Percentiles rank a stretch among this genome's conserved stretches.
These are phyloP conservation scores for Penicillium nordicum DNA, from an alignment of 2,329 filamentous ascomycete genomes.

Conservation along the genomic window DNA sequence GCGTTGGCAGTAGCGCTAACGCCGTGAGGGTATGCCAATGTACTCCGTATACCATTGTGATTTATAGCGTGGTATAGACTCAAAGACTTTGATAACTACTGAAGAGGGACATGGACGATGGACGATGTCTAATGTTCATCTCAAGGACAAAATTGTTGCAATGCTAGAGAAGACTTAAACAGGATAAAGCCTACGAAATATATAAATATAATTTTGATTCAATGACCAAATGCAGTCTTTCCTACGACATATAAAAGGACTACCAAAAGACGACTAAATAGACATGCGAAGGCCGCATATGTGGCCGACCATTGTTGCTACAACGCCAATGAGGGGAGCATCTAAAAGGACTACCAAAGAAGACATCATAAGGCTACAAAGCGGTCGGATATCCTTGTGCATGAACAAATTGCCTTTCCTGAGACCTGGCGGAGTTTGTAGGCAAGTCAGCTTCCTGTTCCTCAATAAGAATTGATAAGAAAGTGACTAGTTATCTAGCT, in stretches of 20 bases:
- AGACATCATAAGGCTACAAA: not conserved
- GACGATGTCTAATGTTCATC: too few species aligned
- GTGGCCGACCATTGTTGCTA: not conserved
- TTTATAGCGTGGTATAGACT: not conserved
- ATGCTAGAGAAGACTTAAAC: too few species aligned
- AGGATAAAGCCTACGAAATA: too few species aligned
- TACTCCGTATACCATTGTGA: not conserved
- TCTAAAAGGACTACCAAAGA: not conserved
- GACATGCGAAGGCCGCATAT: too few species aligned
- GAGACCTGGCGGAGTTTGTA: not conserved
- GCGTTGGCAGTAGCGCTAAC: not conserved
- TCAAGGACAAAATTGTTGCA: too few species aligned
- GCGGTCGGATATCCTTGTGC: not conserved
- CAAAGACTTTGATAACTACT: too few species aligned
- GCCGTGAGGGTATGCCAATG: not conserved
- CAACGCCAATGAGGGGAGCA: too few species aligned
- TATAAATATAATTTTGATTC: too few species aligned
- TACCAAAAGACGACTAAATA: too few species aligned
- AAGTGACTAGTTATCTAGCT: not conserved
- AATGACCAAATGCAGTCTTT: too few species aligned
- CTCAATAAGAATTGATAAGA: not conserved
- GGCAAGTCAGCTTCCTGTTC: not conserved
- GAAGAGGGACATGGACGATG: too few species aligned
- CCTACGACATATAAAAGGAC: too few species aligned
- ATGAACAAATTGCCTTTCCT: not conserved